Conservation (phyloP, 2,329 filamentous ascomycete species). For the Chrysosporium keratinophilum region DNA sequence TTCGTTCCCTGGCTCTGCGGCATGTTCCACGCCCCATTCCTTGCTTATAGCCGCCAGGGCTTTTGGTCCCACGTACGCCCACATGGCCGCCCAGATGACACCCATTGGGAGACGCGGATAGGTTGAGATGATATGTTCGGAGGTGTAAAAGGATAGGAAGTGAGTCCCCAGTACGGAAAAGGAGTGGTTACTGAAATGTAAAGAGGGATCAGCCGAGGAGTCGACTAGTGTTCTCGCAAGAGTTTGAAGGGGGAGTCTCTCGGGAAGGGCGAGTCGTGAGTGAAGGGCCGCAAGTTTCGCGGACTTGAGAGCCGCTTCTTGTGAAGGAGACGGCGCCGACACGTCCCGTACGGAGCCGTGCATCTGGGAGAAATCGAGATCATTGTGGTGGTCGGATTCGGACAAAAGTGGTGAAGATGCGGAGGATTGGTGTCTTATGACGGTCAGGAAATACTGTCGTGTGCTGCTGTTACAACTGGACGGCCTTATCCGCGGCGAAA, state of each 20-base stretch:
- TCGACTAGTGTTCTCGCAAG: constrained; percentile 80
- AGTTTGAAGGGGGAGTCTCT: constrained; percentile 72
- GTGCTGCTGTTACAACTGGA: constrained; percentile 18
- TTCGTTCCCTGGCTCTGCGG: constrained; percentile 77
- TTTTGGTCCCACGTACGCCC: constrained; percentile 67
- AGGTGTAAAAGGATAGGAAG: constrained; percentile 76
- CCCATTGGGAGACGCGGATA: constrained; percentile 84
- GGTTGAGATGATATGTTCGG: constrained; percentile 76
- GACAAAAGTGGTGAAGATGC: constrained; percentile 24
- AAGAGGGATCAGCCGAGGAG: constrained; percentile 66
- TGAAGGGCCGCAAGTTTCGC: constrained; percentile 89
- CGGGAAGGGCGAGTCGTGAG: constrained; percentile 71
- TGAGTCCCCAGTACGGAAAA: constrained; percentile 71
- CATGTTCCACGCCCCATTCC: constrained; percentile 86
- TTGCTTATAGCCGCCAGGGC: constrained; percentile 62
- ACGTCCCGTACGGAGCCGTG: constrained; percentile 23
- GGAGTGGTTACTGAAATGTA: constrained; percentile 78
- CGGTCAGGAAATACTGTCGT: constrained; percentile 20
- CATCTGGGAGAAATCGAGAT: constrained; percentile 20
- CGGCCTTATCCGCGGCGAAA: constrained; percentile 39
- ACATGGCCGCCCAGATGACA: constrained; percentile 78
- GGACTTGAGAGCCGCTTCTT: constrained; percentile 56
- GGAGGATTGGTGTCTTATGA: constrained; percentile 36
- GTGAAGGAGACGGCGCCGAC: constrained; percentile 59
- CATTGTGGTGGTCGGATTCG: constrained; percentile 22